Percentiles rank a stretch among this genome's conserved stretches.
These are phyloP conservation scores for Solanum clarkiae DNA, from an alignment of 257 asterid species.

Conservation along the genomic window DNA sequence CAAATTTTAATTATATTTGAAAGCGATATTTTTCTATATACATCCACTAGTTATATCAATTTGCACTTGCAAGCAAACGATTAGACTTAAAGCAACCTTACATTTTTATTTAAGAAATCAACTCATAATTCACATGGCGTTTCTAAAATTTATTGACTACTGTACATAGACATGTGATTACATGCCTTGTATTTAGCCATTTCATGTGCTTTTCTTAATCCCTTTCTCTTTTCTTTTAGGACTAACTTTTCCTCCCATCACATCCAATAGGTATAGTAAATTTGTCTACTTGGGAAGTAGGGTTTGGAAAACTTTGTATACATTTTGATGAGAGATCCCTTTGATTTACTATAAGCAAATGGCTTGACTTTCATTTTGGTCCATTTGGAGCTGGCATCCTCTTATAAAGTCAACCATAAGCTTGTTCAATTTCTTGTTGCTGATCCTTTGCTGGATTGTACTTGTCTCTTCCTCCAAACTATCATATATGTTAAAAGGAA, in stretches of 20 bases:
- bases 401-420: not conserved
- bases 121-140: not conserved
- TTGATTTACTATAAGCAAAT: not conserved
- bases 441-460: not conserved
- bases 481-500: not conserved
- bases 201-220: not conserved
- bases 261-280: not conserved
- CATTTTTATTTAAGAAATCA: not conserved
- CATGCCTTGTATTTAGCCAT: not conserved
- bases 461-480: not conserved
- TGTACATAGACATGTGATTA: not conserved
- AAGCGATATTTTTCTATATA: not conserved
- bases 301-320: not conserved
- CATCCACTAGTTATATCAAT: not conserved
- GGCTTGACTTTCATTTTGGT: not conserved
- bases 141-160: not conserved
- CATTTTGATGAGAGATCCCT: not conserved
- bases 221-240: not conserved
- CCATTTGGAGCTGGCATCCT: not conserved
- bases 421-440: not conserved
- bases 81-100: not conserved
- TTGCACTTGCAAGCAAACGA: not conserved
- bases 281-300: not conserved
- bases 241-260: not conserved
- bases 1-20: not conserved